A percentile compares a stretch with the other conserved stretches of the same genome.
These are phyloP conservation scores for Carex myosuroides DNA, from an alignment of 176 grass and related monocot species.

Conservation along the genomic window DNA sequence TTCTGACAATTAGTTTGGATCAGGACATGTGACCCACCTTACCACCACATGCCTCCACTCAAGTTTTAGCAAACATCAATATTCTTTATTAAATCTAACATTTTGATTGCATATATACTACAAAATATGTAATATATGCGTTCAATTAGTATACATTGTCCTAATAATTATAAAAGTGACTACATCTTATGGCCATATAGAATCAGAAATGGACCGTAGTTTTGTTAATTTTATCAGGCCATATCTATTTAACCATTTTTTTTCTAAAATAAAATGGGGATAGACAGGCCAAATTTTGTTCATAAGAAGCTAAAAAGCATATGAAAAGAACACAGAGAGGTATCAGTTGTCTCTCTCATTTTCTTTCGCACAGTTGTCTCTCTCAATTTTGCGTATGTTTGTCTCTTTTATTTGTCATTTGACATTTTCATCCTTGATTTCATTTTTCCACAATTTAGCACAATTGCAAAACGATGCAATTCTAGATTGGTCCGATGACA, in stretches of 20 bases:
- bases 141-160: not conserved
- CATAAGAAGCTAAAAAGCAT: not conserved
- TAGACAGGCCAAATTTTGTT: not conserved
- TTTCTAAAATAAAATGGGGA: not conserved
- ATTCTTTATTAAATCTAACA: not conserved
- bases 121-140: not conserved
- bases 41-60: no score
- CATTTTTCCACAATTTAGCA: not conserved
- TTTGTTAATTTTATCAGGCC: not conserved
- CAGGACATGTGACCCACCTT: no score
- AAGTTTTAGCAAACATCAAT: not conserved
- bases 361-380: not conserved
- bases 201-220: not conserved
- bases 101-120: not conserved
- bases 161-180: not conserved
- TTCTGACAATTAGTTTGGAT: no score
- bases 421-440: not conserved
- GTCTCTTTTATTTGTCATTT: not conserved
- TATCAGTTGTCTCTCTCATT: not conserved
- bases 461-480: not conserved
- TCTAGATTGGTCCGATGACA: not conserved
- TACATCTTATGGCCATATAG: not conserved
- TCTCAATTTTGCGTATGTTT: conserved; percentile 1
- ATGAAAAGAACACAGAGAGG: not conserved
- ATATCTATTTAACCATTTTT: not conserved